Evolutionary conservation across 1,139 yeast species (phyloP).

Genomic region (Candida labiduridarum): DNA sequence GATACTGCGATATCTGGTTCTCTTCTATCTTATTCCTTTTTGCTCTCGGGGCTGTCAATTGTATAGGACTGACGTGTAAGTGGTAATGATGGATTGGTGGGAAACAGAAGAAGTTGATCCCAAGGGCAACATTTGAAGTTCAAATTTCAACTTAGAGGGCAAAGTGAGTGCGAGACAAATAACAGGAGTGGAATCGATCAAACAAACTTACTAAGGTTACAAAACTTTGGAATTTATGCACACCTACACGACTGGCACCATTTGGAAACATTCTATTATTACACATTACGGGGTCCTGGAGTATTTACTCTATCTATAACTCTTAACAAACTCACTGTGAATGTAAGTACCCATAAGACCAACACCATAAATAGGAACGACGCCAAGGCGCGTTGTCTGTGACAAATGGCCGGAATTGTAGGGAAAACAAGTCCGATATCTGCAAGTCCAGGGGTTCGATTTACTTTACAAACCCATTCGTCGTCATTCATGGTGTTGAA

Average conservation of each 20-base stretch:
- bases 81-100: not conserved
- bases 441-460: conserved; percentile 23
- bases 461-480: conserved; percentile 73
- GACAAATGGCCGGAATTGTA: conserved; percentile 56
- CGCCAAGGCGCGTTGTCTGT: conserved; percentile 78
- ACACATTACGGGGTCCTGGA: conserved; percentile 11
- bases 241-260: conserved; percentile 1
- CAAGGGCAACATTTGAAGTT: not conserved
- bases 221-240: not conserved
- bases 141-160: no score
- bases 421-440: conserved; percentile 30
- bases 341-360: conserved; percentile 82
- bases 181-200: not conserved
- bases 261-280: not conserved
- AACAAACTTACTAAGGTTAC: not conserved
- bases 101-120: not conserved
- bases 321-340: conserved; percentile 78
- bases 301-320: conserved; percentile 59
- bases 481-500: conserved; percentile 81
- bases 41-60: no score
- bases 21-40: no score
- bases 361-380: conserved; percentile 76
- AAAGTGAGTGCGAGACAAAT: no score
- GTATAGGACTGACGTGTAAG: no score
- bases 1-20: no score